phyloP scores from a whole-genome alignment of 441 rosid species.

The Raphanus hybrid region DNA sequence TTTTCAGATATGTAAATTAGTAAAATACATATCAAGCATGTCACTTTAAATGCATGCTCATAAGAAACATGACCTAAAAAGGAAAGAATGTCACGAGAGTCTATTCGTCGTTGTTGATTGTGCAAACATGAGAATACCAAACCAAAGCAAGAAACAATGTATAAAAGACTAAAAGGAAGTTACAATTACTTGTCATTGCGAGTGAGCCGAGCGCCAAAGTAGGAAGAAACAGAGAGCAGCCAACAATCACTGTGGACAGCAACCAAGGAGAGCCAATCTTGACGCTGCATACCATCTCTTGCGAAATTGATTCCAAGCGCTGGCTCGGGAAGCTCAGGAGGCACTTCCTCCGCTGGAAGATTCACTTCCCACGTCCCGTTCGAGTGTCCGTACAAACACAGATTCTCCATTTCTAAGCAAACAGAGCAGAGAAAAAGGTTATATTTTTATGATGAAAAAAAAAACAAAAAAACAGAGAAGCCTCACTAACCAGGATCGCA shows the following conservation, averaged over 20 bases:
- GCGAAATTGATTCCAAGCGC: conserved; percentile 88
- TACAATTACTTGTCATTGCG: conserved; percentile 62
- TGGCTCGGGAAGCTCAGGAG: conserved; percentile 89
- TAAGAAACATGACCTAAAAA: background rate
- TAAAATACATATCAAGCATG: background rate
- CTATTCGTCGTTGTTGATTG: background rate
- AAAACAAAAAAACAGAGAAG: conserved; percentile 23
- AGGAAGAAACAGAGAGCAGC: conserved; percentile 80
- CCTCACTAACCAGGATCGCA: conserved; percentile 81
- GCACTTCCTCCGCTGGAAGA: conserved; percentile 84
- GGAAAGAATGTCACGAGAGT: background rate
- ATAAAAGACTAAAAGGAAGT: background rate
- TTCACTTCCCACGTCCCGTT: conserved; percentile 85
- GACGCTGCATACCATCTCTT: conserved; percentile 84
- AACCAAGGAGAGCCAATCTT: conserved; percentile 85
- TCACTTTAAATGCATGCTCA: background rate
- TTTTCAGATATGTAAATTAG: background rate
- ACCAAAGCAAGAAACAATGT: background rate
- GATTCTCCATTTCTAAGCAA: conserved; percentile 73
- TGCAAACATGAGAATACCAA: background rate
- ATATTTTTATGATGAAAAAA: conserved; percentile 9
- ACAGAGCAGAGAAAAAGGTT: background rate
- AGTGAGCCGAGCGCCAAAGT: conserved; percentile 79
- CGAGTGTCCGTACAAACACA: conserved; percentile 80
- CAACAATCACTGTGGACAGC: conserved; percentile 90